Percentiles rank a stretch among this genome's conserved stretches.
phyloP scores from a whole-genome alignment of 1,284 basidiomycete species.

The Moesziomyces parantarcticus region DNA sequence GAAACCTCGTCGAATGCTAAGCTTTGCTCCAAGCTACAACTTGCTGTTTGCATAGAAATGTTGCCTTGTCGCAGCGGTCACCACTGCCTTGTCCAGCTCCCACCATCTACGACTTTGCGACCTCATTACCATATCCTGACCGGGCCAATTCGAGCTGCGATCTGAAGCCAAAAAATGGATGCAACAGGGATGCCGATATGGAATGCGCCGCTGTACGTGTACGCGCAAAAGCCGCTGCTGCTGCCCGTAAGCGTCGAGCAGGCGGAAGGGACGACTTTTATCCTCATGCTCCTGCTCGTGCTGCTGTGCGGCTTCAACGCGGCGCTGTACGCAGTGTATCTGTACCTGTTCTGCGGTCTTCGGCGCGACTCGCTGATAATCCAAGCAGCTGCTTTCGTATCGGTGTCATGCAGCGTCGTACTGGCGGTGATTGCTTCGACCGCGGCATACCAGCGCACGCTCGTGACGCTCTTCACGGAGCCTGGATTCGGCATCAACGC shows the following conservation, averaged over 20 bases:
- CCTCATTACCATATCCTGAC: no score
- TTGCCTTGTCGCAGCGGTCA: no score
- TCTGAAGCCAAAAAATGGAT: not conserved
- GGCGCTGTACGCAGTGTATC: constrained; percentile 26
- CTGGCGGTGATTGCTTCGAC: constrained; percentile 4
- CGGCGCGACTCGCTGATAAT: constrained; percentile 17
- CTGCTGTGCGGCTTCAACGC: constrained; percentile 24
- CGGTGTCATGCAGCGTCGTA: constrained; percentile 11
- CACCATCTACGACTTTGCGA: no score
- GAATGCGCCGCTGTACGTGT: constrained; percentile 9
- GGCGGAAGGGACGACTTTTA: constrained; percentile 16
- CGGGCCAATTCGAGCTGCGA: not conserved
- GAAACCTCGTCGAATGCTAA: no score
- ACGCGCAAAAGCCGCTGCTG: constrained; percentile 1
- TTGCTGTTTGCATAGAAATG: no score
- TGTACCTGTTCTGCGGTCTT: constrained; percentile 13
- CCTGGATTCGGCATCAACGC: constrained; percentile 27
- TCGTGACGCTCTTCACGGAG: constrained; percentile 10
- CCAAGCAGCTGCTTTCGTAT: constrained; percentile 6
- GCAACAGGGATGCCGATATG: not conserved
- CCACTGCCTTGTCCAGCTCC: no score
- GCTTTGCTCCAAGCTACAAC: no score
- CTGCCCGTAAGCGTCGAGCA: constrained; percentile 18
- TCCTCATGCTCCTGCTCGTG: constrained; percentile 16
- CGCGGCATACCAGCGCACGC: constrained; percentile 1